These are phyloP conservation scores for Boehmeria nivea DNA, from an alignment of 306 rosid species.

Conservation along the genomic window DNA sequence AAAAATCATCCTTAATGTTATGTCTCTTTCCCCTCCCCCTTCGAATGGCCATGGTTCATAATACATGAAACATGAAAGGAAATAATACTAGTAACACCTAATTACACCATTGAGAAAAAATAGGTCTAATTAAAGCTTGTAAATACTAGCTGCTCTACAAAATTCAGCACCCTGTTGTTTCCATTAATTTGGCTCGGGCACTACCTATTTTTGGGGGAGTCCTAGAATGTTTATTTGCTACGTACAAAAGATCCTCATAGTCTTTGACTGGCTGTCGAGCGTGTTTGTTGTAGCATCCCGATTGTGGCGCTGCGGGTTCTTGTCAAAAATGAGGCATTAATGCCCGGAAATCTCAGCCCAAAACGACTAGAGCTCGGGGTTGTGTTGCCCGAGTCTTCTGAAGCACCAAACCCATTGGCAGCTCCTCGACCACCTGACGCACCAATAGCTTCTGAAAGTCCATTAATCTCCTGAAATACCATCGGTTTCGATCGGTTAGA, in stretches of 20 bases:
- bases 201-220: constrained; percentile 18
- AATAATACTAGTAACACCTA: constrained; percentile 12
- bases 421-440: constrained; percentile 9
- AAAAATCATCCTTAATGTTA: not conserved
- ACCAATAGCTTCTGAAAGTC: constrained; percentile 30
- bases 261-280: constrained; percentile 33
- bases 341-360: constrained; percentile 38
- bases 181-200: constrained; percentile 39
- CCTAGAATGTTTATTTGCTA: constrained; percentile 15
- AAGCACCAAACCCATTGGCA: constrained; percentile 16
- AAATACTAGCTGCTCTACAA: constrained; percentile 42
- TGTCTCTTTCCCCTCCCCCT: constrained; percentile 2
- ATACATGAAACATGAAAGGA: not conserved
- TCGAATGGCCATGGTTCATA: constrained; percentile 10
- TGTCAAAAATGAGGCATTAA: constrained; percentile 35
- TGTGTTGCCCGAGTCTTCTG: constrained; percentile 28
- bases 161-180: constrained; percentile 50
- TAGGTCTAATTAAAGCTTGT: constrained; percentile 4
- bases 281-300: constrained; percentile 47
- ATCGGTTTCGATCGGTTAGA: not conserved
- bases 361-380: constrained; percentile 49
- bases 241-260: constrained; percentile 15
- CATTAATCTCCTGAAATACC: constrained; percentile 41
- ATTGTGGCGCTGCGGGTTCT: constrained; percentile 71
- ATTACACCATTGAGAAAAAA: not conserved